phyloP scores from a whole-genome alignment of 257 asterid species.

The Solanum etuberosum region DNA sequence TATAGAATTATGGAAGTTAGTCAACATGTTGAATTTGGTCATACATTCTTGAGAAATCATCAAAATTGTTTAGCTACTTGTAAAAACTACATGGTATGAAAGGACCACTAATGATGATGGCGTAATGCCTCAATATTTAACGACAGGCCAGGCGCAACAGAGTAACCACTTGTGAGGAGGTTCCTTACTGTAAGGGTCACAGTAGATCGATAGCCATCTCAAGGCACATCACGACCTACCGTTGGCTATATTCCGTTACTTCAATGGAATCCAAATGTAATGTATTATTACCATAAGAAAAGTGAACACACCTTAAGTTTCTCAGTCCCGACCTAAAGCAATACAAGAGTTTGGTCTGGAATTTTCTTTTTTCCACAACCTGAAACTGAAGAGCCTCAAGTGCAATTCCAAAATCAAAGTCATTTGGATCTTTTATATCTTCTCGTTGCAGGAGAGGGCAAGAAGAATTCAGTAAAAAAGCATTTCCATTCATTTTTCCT shows the following conservation, averaged over 20 bases:
- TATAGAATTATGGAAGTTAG: background rate
- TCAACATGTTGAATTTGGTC: background rate
- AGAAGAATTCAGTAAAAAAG: slow-evolving; percentile 19
- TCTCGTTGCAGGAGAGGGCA: slow-evolving; percentile 38
- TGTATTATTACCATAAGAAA: background rate
- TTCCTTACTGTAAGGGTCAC: background rate
- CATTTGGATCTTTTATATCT: slow-evolving; percentile 9
- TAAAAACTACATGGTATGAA: background rate
- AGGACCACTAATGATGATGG: background rate
- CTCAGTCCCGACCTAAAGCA: slow-evolving; percentile 79
- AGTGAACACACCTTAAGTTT: slow-evolving; percentile 37
- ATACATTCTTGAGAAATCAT: background rate
- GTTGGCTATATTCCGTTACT: background rate
- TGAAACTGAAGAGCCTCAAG: slow-evolving; percentile 50
- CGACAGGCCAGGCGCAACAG: background rate
- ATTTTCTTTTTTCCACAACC: slow-evolving; percentile 20
- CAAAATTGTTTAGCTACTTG: background rate
- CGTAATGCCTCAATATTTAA: background rate
- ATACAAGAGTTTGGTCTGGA: slow-evolving; percentile 27
- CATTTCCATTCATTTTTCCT: background rate
- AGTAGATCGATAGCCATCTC: background rate
- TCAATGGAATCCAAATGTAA: no score
- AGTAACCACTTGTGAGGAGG: background rate
- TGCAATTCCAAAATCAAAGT: slow-evolving; percentile 55
- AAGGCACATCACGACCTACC: background rate